A percentile compares a stretch with the other conserved stretches of the same genome.
Conservation (phyloP, 176 grass and related monocot species). For the Musa troglodytarum region DNA sequence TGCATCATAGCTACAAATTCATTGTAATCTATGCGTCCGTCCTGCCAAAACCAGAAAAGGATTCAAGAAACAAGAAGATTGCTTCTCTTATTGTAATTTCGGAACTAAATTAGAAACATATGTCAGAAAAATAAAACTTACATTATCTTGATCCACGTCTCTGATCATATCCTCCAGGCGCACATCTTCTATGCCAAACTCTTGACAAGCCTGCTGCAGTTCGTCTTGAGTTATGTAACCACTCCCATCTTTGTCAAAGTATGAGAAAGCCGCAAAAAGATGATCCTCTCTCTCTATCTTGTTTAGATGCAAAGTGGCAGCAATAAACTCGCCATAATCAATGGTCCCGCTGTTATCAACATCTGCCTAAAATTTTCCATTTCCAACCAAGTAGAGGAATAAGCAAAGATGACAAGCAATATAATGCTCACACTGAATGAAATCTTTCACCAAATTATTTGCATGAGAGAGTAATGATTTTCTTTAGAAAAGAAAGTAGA, state of each 20-base stretch:
- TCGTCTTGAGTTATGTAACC: constrained; percentile 58
- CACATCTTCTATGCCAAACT: constrained; percentile 50
- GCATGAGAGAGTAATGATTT: too few relatives aligned
- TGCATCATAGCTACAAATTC: constrained; percentile 64
- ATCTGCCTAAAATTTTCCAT: constrained; percentile 30
- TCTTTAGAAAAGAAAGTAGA: too few relatives aligned
- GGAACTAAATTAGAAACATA: neutral
- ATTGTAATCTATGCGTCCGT: constrained; percentile 59
- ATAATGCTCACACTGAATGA: too few relatives aligned
- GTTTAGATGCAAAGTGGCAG: constrained; percentile 56
- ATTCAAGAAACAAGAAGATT: neutral
- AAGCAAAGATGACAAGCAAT: neutral
- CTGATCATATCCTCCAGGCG: constrained; percentile 51
- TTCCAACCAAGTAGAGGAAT: neutral
- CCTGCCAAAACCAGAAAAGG: constrained; percentile 12
- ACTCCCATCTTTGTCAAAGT: constrained; percentile 59
- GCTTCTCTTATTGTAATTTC: neutral
- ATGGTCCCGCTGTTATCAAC: constrained; percentile 63
- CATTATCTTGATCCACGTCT: constrained; percentile 59
- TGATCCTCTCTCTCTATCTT: constrained; percentile 57
- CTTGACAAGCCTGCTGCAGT: constrained; percentile 52
- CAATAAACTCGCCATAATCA: constrained; percentile 65
- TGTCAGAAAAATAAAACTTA: neutral
- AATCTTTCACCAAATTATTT: too few relatives aligned
- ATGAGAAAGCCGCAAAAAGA: constrained; percentile 48